Base-by-base conservation (phyloP, 2,329 filamentous ascomycete genomes). In the Coniochaeta sp. region DNA sequence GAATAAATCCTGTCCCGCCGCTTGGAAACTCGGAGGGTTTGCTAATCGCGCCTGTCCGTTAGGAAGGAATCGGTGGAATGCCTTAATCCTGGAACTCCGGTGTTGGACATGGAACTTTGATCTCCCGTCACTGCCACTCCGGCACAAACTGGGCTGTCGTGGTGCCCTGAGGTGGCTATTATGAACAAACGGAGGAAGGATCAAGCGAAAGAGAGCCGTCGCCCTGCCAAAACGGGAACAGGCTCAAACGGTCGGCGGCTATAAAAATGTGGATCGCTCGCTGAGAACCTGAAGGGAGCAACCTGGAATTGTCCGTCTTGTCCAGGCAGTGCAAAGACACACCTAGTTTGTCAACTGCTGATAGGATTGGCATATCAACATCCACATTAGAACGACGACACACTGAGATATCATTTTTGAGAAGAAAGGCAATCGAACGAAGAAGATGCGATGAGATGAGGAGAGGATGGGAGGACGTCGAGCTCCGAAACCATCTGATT, bases 61-160 rank as follows among this genome's bases (percentile, higher is more conserved):
- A 5, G 26, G 24, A 16, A 52, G 8, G 47, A 31, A 28, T 28
- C 24, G 47, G 47, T 31, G 12, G 16, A 24, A 24, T 47, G 22
- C 55, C 59, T 43, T 12, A 12, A 36, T 38, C 1, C 5, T 14
- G 58, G 60, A n/a, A 64, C 61, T 61, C 61, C 64, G 60, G 64
- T 19, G 43, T 24, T 47, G 19, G 19, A 24, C 28, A 31, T 5
- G 28, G 5, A 31, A 9, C 5, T 31, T 52, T 52, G 24, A 31
- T 52, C 47, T n/a, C n/a, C n/a, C n/a, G n/a, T n/a, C n/a, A n/a
- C n/a, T 28, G 33, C n/a, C 19, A 19, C 50, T 22, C 28, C 24
- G 36, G 52, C 24, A 54, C 16, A 22, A 34, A 17, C 40, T 7
- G n/a, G n/a, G n/a, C n/a, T n/a, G n/a, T n/a, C n/a, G n/a, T n/a